phyloP scores from a whole-genome alignment of 768 basidiomycete genomes.

The Tulasnella sp. region DNA sequence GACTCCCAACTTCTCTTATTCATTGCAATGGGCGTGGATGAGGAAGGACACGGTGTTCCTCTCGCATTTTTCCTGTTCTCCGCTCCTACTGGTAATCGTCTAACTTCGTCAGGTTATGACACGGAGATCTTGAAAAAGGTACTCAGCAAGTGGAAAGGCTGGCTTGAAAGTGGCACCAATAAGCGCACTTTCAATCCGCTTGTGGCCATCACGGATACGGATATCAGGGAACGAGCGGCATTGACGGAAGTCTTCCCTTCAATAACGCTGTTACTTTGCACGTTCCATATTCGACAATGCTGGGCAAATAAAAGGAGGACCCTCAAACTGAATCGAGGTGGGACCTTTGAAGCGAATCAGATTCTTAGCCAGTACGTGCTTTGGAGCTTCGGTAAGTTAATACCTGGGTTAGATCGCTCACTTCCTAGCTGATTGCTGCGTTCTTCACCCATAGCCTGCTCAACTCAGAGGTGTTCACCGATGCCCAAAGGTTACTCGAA shows the following conservation, averaged over 20 bases:
- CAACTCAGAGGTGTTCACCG: too few species aligned
- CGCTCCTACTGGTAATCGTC: not conserved
- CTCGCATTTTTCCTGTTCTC: conserved; percentile 13
- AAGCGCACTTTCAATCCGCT: conserved; percentile 20
- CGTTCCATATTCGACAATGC: conserved; percentile 29
- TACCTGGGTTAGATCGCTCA: too few species aligned
- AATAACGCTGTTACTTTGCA: conserved; percentile 29
- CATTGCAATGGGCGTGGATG: conserved; percentile 12
- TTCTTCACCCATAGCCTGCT: too few species aligned
- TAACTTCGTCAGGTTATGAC: conserved; percentile 18
- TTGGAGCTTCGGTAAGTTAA: too few species aligned
- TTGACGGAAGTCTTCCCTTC: conserved; percentile 21
- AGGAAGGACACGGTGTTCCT: conserved; percentile 7
- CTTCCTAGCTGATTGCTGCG: too few species aligned
- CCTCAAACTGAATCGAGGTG: too few species aligned
- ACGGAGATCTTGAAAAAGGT: conserved; percentile 21
- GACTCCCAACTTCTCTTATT: conserved; percentile 6
- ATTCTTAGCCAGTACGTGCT: too few species aligned
- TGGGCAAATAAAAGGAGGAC: conserved; percentile 29
- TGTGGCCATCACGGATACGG: conserved; percentile 27
- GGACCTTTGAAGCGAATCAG: too few species aligned
- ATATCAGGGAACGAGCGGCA: conserved; percentile 26
- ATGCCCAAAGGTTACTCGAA: too few species aligned
- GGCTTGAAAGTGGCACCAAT: conserved; percentile 15
- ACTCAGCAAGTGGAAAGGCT: conserved; percentile 21